A percentile compares a stretch with the other conserved stretches of the same genome.
phyloP scores from a whole-genome alignment of 2,329 filamentous ascomycete species.

The Ophiocordyceps camponoti-rufipedis region DNA sequence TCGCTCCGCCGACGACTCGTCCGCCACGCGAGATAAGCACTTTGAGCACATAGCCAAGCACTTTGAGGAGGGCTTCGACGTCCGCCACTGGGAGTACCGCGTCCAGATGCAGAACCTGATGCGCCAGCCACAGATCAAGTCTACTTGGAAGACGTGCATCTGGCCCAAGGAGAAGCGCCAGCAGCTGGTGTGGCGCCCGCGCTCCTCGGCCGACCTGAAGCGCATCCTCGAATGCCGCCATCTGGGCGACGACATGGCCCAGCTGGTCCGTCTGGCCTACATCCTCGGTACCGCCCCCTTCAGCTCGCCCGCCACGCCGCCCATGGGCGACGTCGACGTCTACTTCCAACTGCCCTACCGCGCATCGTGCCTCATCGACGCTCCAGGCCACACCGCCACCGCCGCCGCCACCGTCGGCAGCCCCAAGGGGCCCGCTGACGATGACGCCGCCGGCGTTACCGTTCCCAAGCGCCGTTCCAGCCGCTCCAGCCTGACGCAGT shows the following conservation, averaged over 20 bases:
- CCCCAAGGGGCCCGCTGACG: conserved; percentile 9
- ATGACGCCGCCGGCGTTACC: conserved; percentile 5
- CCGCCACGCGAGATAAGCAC: conserved; percentile 20
- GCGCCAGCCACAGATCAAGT: conserved; percentile 23
- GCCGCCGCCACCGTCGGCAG: conserved; percentile 1
- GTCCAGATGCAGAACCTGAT: conserved; percentile 25
- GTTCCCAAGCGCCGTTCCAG: conserved; percentile 9
- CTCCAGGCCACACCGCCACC: conserved; percentile 11
- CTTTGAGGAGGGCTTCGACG: conserved; percentile 23
- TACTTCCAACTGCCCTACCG: conserved; percentile 20
- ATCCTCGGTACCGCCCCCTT: conserved; percentile 23
- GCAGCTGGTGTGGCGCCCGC: conserved; percentile 20
- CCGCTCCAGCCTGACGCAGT: conserved; percentile 10
- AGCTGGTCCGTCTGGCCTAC: conserved; percentile 23
- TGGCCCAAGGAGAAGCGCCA: conserved; percentile 25
- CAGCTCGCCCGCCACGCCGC: conserved; percentile 15
- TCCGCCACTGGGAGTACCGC: conserved; percentile 24
- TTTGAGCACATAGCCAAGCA: conserved; percentile 29
- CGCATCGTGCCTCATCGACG: conserved; percentile 17
- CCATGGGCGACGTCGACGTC: conserved; percentile 18
- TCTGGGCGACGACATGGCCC: conserved; percentile 20
- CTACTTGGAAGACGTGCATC: conserved; percentile 25
- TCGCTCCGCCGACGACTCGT: conserved; percentile 15
- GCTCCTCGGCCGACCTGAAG: conserved; percentile 23
- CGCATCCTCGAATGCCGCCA: conserved; percentile 26